A percentile compares a stretch with the other conserved stretches of the same genome.
Conservation (phyloP, 179 eudicot species). For the Corrigiola litoralis region DNA sequence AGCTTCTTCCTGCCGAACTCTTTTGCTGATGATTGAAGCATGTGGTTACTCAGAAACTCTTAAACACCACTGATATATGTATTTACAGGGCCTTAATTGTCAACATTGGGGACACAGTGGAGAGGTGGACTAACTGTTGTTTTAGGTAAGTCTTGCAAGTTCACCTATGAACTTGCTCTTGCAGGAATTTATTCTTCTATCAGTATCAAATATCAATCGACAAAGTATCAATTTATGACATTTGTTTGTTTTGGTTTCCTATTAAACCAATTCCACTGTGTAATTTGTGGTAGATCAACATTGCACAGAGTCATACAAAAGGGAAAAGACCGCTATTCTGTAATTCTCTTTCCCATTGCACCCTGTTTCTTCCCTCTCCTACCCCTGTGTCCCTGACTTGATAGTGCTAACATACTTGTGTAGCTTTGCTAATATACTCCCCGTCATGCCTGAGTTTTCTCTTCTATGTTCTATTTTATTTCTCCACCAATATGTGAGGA, state of each 20-base stretch:
- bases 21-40: not conserved
- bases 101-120: slow-evolving; percentile 71
- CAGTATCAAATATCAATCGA: not conserved
- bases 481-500: too few species aligned
- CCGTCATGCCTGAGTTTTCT: too few species aligned
- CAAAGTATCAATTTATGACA: not conserved
- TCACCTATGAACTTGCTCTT: not conserved
- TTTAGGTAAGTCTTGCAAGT: slow-evolving; percentile 37
- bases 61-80: not conserved
- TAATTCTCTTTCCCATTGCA: slow-evolving; percentile 10
- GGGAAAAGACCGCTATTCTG: slow-evolving; percentile 70
- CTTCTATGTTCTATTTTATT: too few species aligned
- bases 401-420: not conserved
- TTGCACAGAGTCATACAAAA: slow-evolving; percentile 59
- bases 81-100: slow-evolving; percentile 67
- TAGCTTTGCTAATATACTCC: too few species aligned
- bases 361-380: not conserved
- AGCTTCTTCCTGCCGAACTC: too few species aligned
- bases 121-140: slow-evolving; percentile 71
- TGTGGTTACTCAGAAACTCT: not conserved
- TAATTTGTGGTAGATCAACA: slow-evolving; percentile 45
- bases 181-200: not conserved
- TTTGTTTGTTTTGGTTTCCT: not conserved
- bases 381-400: not conserved
- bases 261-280: not conserved